Evolutionary conservation across 2,329 filamentous ascomycete genomes (phyloP).

Genomic region (Fusarium solani-melongenae): DNA sequence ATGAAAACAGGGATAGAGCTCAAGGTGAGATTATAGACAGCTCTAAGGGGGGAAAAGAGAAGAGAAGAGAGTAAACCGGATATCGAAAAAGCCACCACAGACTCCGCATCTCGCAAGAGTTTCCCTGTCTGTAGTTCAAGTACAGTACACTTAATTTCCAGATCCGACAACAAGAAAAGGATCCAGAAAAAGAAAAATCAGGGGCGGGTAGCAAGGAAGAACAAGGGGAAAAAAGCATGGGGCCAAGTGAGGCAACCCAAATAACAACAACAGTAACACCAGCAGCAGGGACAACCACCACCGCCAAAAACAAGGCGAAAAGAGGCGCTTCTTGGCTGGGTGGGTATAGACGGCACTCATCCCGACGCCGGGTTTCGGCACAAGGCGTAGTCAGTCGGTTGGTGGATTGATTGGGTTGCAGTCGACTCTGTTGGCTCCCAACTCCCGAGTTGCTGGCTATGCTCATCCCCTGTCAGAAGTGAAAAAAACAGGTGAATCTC

Average conservation of each 20-base stretch:
- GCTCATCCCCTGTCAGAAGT: background rate
- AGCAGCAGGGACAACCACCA: background rate
- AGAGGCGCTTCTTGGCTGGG: background rate
- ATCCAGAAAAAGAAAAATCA: slow-evolving; percentile 1
- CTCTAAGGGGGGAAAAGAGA: background rate
- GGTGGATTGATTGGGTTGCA: background rate
- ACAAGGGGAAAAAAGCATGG: background rate
- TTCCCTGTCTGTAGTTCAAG: slow-evolving; percentile 11
- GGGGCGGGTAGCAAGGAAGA: background rate
- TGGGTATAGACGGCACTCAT: background rate
- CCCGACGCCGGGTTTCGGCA: background rate
- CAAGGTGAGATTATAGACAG: background rate
- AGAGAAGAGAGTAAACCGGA: slow-evolving; percentile 17
- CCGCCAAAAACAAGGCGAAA: background rate
- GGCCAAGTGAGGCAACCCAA: background rate
- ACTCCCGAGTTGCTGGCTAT: background rate
- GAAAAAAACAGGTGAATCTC: background rate
- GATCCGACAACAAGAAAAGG: background rate
- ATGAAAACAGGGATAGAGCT: background rate
- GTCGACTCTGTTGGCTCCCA: background rate
- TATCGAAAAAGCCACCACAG: slow-evolving; percentile 29
- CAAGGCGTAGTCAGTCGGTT: background rate
- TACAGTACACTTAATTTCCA: slow-evolving; percentile 17
- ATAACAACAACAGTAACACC: background rate
- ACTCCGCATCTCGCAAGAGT: slow-evolving; percentile 29